Evolutionary conservation across 805 yeast genomes (phyloP).

Genomic region (Candida nitratophila): DNA sequence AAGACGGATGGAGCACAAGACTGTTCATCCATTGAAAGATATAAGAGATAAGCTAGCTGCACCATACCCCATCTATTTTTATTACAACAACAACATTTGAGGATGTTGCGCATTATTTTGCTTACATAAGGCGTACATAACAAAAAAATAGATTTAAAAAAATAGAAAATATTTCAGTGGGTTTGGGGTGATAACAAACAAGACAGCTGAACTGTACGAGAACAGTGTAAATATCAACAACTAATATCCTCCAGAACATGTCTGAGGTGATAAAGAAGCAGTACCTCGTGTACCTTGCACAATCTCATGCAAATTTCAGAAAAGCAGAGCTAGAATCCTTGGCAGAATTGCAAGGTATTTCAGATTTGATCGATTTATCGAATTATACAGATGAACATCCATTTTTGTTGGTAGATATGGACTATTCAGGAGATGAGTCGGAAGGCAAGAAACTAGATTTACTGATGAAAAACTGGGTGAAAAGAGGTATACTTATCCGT

Average conservation of each 20-base stretch:
- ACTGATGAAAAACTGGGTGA: slow-evolving; percentile 35
- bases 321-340: slow-evolving; percentile 78
- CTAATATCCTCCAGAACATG: not conserved
- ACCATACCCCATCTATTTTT: too few relatives aligned
- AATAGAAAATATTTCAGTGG: too few relatives aligned
- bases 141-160: too few relatives aligned
- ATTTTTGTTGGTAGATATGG: slow-evolving; percentile 61
- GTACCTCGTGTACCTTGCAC: slow-evolving; percentile 80
- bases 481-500: slow-evolving; percentile 61
- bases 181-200: too few relatives aligned
- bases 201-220: too few relatives aligned
- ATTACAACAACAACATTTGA: too few relatives aligned
- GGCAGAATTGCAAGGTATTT: slow-evolving; percentile 55
- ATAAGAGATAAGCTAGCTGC: too few relatives aligned
- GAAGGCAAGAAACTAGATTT: slow-evolving; percentile 23
- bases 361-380: slow-evolving; percentile 45
- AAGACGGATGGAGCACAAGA: too few relatives aligned
- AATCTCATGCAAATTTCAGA: slow-evolving; percentile 72
- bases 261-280: slow-evolving; percentile 25
- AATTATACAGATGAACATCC: slow-evolving; percentile 57
- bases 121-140: too few relatives aligned
- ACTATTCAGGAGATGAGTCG: slow-evolving; percentile 18
- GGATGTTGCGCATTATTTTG: too few relatives aligned
- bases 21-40: too few relatives aligned
- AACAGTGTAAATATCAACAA: too few relatives aligned